Conservation (phyloP, 2,329 filamentous ascomycete genomes). For the Aspergillus sp. region DNA sequence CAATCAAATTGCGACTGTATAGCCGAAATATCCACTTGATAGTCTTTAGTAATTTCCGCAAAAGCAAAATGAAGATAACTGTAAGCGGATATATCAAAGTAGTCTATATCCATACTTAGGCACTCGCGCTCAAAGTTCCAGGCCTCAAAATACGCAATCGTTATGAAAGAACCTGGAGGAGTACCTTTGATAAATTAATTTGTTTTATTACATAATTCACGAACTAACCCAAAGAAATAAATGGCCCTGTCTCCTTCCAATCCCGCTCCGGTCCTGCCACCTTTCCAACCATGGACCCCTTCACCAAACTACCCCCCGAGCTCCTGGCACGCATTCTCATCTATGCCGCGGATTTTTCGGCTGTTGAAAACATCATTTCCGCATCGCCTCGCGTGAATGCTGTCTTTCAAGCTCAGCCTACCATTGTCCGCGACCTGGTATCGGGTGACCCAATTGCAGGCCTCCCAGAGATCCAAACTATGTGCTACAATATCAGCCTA, state of each 20-base stretch:
- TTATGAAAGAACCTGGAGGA: slow-evolving; percentile 6
- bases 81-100: slow-evolving; percentile 22
- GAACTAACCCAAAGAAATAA: not conserved
- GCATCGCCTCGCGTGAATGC: not conserved
- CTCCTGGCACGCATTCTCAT: not conserved
- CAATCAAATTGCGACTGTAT: slow-evolving; percentile 28
- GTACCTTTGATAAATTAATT: too few relatives aligned
- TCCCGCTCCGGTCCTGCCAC: not conserved
- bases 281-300: not conserved
- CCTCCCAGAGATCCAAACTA: not conserved
- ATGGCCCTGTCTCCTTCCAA: not conserved
- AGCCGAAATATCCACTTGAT: slow-evolving; percentile 24
- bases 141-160: slow-evolving; percentile 35
- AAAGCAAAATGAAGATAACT: slow-evolving; percentile 43
- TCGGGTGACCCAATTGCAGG: not conserved
- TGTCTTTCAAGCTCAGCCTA: not conserved
- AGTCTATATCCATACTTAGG: slow-evolving; percentile 24
- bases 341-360: not conserved
- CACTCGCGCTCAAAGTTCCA: slow-evolving; percentile 32
- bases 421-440: not conserved
- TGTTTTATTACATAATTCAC: too few relatives aligned
- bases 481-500: not conserved
- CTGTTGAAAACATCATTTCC: not conserved
- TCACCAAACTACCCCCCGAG: not conserved
- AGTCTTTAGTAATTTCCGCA: slow-evolving; percentile 32